A percentile compares a stretch with the other conserved stretches of the same genome.
phyloP scores from a whole-genome alignment of 2,329 filamentous ascomycete genomes.

The Ascomycota sp. region DNA sequence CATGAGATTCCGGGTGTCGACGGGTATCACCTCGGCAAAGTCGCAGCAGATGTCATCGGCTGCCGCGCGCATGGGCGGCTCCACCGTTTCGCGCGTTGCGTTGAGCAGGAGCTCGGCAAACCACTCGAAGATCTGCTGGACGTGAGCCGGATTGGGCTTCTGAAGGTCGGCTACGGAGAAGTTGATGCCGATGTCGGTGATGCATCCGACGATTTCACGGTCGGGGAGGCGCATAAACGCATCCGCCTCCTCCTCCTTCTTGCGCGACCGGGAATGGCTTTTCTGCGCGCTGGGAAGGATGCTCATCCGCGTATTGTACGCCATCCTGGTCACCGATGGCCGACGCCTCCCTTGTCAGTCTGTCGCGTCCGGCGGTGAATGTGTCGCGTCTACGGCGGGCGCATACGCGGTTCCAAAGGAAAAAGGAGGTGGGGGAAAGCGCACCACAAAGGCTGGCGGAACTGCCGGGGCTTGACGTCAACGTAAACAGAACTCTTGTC shows the following conservation, averaged over 20 bases:
- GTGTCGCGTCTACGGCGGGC: too few species aligned
- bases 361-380: too few species aligned
- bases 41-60: conserved; percentile 74
- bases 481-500: too few species aligned
- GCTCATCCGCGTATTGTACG: conserved; percentile 39
- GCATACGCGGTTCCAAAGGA: too few species aligned
- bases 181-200: conserved; percentile 85
- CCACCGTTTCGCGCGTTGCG: conserved; percentile 77
- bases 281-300: conserved; percentile 32
- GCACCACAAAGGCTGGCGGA: too few species aligned
- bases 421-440: too few species aligned
- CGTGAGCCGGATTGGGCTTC: conserved; percentile 83
- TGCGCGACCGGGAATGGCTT: conserved; percentile 28
- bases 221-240: conserved; percentile 40
- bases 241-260: conserved; percentile 38
- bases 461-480: too few species aligned
- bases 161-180: conserved; percentile 75
- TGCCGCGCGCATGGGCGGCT: conserved; percentile 85
- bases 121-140: conserved; percentile 97
- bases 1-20: conserved; percentile 85
- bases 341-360: too few species aligned
- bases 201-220: conserved; percentile 84
- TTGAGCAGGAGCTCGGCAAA: conserved; percentile 90
- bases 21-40: conserved; percentile 63
- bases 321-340: too few species aligned